Evolutionary conservation across 805 yeast genomes (phyloP).

Genomic region (Candida takata): DNA sequence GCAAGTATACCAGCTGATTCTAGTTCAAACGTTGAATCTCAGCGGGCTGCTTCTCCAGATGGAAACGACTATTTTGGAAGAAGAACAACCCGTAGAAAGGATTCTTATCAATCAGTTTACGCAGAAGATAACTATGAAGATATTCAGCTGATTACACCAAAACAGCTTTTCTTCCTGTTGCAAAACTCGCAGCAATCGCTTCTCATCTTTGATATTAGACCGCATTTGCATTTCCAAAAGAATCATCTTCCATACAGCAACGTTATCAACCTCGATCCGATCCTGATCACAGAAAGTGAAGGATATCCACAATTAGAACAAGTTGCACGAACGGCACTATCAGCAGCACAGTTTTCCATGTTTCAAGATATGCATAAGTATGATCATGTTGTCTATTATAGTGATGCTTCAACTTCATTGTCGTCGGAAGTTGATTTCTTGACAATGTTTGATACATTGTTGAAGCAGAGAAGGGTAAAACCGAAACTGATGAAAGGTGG

Average conservation of each 20-base stretch:
- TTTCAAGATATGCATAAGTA: conserved; percentile 27
- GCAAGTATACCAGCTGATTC: neutral
- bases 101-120: conserved; percentile 34
- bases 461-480: conserved; percentile 9
- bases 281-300: conserved; percentile 27
- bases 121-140: conserved; percentile 26
- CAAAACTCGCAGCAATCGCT: conserved; percentile 35
- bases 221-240: conserved; percentile 24
- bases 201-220: conserved; percentile 35
- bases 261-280: conserved; percentile 35
- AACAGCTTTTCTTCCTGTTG: conserved; percentile 34
- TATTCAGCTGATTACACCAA: conserved; percentile 45
- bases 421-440: conserved; percentile 26
- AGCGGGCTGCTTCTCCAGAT: too few species aligned
- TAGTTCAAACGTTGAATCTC: too few species aligned
- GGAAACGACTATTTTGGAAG: too few species aligned
- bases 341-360: conserved; percentile 10
- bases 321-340: conserved; percentile 3
- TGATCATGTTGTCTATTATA: conserved; percentile 32
- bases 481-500: conserved; percentile 36
- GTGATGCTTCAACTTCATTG: conserved; percentile 30
- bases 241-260: conserved; percentile 33
- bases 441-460: conserved; percentile 23
- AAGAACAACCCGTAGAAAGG: conserved; percentile 25
- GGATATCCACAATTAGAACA: conserved; percentile 24